Base-by-base conservation (phyloP, 2,329 filamentous ascomycete genomes). In the Diaporthe ilicicola region DNA sequence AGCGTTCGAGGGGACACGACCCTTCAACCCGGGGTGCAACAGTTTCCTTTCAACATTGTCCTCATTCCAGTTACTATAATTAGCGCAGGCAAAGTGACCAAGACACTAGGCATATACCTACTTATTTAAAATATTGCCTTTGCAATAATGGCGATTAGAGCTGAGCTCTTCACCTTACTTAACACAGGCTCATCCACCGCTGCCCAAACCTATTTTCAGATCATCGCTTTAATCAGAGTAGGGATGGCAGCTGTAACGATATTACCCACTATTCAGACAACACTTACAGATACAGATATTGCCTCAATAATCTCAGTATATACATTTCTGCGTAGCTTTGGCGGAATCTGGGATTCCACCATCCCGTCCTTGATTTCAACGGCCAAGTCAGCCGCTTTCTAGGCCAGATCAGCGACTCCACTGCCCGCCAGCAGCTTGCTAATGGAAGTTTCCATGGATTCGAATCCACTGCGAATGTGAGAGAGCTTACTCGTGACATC, bases 241-340 rank as follows among this genome's bases (percentile, higher is more conserved):
- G 44, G 59, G 15, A 22, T 84, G 1, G 72, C 84, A 2, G 76
- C 83, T 48, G 77, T 79, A 9, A 76, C 78, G 6, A 75, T 82
- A n/a, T 77, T 81, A 4, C 79, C 82, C 3, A 79, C 82, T 0
- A 78, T 81, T 17, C 79, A 81, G 73, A 81, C 79, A 2, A 24
- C 74, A 13, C 53, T 55, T 8, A 22, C 73, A 0, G 77, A 79
- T 19, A 50, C 64, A 3, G 78, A 82, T 44, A 73, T 76, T 0
- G 74, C 76, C 1, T 72, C 76, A 12, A 78, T 79, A 0, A 77
- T 77, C 1, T 77, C 76, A 5, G 78, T 81, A 67, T 80, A 77
- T 72, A 73, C 74, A 7, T 85, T 84, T 72, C 76, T 81, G 69
- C 76, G 82, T 12, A 78, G 75, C 24, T 78, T 84, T 19, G 83